These are phyloP conservation scores for Musa schizocarpa DNA, from an alignment of 176 grass and related monocot species.

Conservation along the genomic window DNA sequence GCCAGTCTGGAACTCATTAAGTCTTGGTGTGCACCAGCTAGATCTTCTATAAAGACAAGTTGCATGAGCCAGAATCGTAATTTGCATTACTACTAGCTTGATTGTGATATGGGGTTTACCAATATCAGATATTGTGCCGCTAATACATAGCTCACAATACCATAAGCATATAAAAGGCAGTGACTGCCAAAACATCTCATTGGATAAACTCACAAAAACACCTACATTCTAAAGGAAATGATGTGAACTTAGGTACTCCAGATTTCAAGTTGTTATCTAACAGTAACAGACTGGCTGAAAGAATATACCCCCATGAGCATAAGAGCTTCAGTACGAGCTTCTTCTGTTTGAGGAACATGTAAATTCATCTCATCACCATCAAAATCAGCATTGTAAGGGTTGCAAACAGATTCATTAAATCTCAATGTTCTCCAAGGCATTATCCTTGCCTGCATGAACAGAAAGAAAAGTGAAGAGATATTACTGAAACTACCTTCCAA, in stretches of 20 bases:
- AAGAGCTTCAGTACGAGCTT: conserved; percentile 96
- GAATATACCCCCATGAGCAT: conserved; percentile 91
- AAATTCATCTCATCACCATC: conserved; percentile 99
- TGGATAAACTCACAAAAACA: no score
- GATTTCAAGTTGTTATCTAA: background rate
- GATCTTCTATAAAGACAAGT: no score
- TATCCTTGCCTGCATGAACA: conserved; percentile 69
- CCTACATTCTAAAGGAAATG: background rate
- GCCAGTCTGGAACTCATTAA: no score
- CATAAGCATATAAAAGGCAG: no score
- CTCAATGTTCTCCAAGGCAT: conserved; percentile 97
- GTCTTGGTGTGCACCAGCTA: no score
- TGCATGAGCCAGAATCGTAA: no score
- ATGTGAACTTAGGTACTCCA: background rate
- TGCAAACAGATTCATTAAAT: conserved; percentile 99
- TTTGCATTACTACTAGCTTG: no score
- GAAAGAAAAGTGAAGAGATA: conserved; percentile 17
- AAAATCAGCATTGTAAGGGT: conserved; percentile 99
- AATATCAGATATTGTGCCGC: no score
- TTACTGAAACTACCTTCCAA: conserved; percentile 15
- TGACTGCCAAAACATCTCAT: no score
- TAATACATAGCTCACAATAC: no score
- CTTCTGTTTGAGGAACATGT: conserved; percentile 97
- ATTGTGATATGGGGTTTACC: no score
- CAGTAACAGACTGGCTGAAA: background rate